Percentiles rank a stretch among this genome's conserved stretches.
These are phyloP conservation scores for Tricladium varicosporioides DNA, from an alignment of 2,329 filamentous ascomycete genomes.

Conservation along the genomic window DNA sequence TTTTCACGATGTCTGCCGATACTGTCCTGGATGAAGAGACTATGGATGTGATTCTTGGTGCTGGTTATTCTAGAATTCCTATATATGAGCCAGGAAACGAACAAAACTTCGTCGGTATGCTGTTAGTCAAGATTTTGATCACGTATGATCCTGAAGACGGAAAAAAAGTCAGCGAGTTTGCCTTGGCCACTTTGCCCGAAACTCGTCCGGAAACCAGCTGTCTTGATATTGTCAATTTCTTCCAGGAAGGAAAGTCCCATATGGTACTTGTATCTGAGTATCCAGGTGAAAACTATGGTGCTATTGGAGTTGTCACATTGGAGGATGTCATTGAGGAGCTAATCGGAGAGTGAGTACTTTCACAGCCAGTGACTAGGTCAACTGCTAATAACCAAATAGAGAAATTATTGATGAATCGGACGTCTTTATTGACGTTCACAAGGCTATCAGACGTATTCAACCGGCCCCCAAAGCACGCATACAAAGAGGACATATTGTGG, in stretches of 20 bases:
- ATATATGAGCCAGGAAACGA: slow-evolving; percentile 84
- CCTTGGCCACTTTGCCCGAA: slow-evolving; percentile 89
- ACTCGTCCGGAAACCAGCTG: slow-evolving; percentile 95
- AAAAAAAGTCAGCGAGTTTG: slow-evolving; percentile 83
- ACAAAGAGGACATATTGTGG: slow-evolving; percentile 53
- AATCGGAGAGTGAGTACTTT: slow-evolving; percentile 82
- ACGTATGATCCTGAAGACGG: slow-evolving; percentile 96
- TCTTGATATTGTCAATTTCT: slow-evolving; percentile 98
- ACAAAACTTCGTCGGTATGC: slow-evolving; percentile 93
- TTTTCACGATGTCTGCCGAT: slow-evolving; percentile 95
- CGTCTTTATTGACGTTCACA: slow-evolving; percentile 97
- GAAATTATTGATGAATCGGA: slow-evolving; percentile 99
- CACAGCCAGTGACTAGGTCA: not conserved
- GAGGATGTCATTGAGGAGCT: slow-evolving; percentile 98
- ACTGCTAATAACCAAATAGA: slow-evolving; percentile 45
- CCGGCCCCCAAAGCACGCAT: slow-evolving; percentile 67
- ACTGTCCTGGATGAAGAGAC: slow-evolving; percentile 89
- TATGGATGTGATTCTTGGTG: slow-evolving; percentile 90
- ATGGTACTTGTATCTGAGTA: slow-evolving; percentile 93
- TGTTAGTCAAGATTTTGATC: slow-evolving; percentile 97
- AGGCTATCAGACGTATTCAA: slow-evolving; percentile 76
- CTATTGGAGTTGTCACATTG: slow-evolving; percentile 88
- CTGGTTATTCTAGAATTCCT: slow-evolving; percentile 93
- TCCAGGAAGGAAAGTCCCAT: slow-evolving; percentile 98
- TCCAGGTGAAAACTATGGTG: slow-evolving; percentile 87